Conservation (phyloP, 805 yeast species). For the Yamadazyma kitorensis region DNA sequence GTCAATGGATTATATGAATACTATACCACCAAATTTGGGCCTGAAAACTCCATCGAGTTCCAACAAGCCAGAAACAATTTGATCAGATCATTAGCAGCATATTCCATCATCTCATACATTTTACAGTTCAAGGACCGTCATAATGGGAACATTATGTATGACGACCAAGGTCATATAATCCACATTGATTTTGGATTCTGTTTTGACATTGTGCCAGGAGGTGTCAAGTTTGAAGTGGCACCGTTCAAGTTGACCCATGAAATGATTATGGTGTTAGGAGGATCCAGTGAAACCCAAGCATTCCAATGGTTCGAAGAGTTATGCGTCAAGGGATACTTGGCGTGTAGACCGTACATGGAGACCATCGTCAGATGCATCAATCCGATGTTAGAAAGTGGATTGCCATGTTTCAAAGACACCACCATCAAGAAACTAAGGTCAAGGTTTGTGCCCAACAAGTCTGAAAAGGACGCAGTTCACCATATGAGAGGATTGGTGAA, state of each 20-base stretch:
- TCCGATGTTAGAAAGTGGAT: conserved; percentile 93
- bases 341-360: conserved; percentile 85
- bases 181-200: conserved; percentile 99
- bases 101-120: conserved; percentile 85
- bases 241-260: conserved; percentile 96
- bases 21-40: conserved; percentile 88
- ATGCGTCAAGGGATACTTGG: conserved; percentile 87
- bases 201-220: conserved; percentile 98
- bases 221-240: conserved; percentile 96
- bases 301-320: conserved; percentile 92
- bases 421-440: conserved; percentile 75
- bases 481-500: conserved; percentile 72
- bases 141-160: conserved; percentile 97
- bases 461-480: conserved; percentile 81
- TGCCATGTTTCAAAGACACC: conserved; percentile 91
- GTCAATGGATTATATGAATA: conserved; percentile 95
- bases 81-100: conserved; percentile 91
- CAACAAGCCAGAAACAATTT: conserved; percentile 91
- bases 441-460: conserved; percentile 78
- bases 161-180: conserved; percentile 87
- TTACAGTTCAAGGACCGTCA: conserved; percentile 96
- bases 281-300: conserved; percentile 77
- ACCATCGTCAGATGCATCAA: conserved; percentile 77
- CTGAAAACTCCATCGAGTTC: conserved; percentile 85
- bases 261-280: conserved; percentile 97